Evolutionary conservation across 129 eudicot species (phyloP).

Genomic region (Flaveria brownii): DNA sequence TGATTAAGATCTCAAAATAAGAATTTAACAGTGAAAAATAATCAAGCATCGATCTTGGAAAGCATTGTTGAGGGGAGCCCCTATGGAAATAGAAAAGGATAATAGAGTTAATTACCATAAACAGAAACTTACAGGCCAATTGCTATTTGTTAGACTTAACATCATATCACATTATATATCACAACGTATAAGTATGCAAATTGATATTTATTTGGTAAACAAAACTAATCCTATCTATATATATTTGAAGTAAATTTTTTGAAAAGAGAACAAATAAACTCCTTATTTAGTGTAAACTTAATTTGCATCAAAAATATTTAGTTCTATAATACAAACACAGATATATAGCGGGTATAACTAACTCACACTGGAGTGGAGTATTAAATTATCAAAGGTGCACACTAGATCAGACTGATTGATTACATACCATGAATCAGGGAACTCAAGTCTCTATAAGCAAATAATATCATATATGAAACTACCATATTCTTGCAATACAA

Average conservation of each 20-base stretch:
- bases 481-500: neutral
- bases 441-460: neutral
- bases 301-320: neutral
- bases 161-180: neutral
- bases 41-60: neutral
- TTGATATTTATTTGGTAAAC: neutral
- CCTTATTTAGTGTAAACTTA: neutral
- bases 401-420: neutral
- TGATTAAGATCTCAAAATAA: neutral
- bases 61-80: neutral
- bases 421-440: neutral
- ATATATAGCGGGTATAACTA: neutral
- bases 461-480: neutral
- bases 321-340: neutral
- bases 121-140: neutral
- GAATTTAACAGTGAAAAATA: neutral
- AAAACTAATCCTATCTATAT: conserved; percentile 1
- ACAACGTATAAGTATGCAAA: neutral
- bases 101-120: neutral
- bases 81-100: neutral
- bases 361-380: neutral
- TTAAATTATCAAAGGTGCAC: neutral
- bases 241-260: neutral
- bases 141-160: neutral
- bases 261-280: neutral